These are phyloP conservation scores for Backusella westeae DNA, from an alignment of 192 early-diverging fungal species.

Conservation along the genomic window DNA sequence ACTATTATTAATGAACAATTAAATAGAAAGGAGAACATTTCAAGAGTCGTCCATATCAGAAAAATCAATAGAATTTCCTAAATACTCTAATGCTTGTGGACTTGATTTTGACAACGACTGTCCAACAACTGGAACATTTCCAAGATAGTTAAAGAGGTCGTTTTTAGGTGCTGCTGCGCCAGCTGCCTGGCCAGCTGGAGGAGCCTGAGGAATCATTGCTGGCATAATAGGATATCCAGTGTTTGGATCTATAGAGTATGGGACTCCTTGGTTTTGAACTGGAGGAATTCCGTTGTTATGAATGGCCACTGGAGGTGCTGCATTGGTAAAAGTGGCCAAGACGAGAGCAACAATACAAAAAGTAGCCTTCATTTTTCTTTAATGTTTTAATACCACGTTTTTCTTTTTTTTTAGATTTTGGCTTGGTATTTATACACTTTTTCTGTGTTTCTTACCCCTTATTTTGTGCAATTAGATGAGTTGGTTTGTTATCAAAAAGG, in stretches of 20 bases:
- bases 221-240: neutral
- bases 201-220: neutral
- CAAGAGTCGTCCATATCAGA: neutral
- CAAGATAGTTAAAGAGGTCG: neutral
- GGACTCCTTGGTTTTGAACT: neutral
- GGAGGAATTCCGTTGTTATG: neutral
- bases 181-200: neutral
- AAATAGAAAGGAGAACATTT: neutral
- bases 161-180: neutral
- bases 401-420: neutral
- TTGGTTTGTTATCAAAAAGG: neutral
- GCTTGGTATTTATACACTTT: neutral
- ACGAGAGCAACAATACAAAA: neutral
- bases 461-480: neutral
- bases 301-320: neutral
- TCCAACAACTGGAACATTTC: neutral
- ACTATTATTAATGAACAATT: neutral
- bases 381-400: neutral
- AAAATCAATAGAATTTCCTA: neutral
- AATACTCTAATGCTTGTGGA: neutral
- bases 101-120: neutral
- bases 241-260: neutral
- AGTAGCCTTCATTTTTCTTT: neutral
- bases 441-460: neutral
- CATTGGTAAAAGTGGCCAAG: neutral